Conservation (phyloP, 1,139 yeast species). For the Protomyces pachydermus region DNA sequence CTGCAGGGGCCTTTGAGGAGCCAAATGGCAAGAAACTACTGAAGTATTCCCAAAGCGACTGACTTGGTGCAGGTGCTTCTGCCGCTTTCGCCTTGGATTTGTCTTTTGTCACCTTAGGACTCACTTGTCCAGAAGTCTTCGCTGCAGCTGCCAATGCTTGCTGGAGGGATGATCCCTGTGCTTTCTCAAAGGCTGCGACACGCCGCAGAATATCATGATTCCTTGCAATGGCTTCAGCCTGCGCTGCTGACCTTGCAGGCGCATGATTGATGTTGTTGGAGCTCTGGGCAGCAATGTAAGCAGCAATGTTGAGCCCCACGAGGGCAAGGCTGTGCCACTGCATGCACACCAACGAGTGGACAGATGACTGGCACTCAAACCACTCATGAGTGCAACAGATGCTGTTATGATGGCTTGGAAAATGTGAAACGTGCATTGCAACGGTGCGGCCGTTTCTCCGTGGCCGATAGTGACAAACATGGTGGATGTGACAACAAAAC, state of each 20-base stretch:
- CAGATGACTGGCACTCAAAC: too few species aligned
- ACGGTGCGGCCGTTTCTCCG: too few species aligned
- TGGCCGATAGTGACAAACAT: too few species aligned
- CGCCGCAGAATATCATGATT: neutral
- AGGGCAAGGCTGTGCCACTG: too few species aligned
- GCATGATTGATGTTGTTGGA: neutral
- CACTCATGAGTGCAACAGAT: too few species aligned
- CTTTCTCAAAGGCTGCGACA: neutral
- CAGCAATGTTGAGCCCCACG: too few species aligned
- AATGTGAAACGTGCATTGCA: too few species aligned
- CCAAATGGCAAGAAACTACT: neutral
- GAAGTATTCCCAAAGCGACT: neutral
- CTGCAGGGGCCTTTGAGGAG: neutral
- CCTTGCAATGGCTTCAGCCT: neutral
- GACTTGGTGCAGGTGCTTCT: neutral
- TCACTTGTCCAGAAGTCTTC: neutral
- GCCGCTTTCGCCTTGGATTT: neutral
- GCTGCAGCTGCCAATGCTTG: neutral
- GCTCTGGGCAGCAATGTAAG: too few species aligned
- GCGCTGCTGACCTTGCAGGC: neutral
- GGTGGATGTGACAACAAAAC: too few species aligned
- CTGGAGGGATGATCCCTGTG: neutral
- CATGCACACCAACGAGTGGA: too few species aligned
- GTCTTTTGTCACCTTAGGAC: neutral
- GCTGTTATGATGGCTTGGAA: too few species aligned